Evolutionary conservation across 1,139 yeast species (phyloP).

Genomic region (Kodamaea derodonti): DNA sequence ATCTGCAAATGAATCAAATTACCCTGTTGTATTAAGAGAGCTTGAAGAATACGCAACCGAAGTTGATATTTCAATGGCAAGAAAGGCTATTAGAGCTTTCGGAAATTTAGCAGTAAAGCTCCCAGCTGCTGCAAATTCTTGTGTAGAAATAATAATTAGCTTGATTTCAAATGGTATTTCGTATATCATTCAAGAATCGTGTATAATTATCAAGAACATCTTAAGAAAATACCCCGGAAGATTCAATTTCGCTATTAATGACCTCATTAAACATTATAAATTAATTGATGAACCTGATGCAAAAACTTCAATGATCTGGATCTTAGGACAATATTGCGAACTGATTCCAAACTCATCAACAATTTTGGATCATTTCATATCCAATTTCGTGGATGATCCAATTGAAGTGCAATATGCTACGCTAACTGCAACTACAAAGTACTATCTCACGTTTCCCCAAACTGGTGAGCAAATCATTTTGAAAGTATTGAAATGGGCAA

Average conservation of each 20-base stretch:
- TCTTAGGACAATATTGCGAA: conserved; percentile 68
- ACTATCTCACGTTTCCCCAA: conserved; percentile 56
- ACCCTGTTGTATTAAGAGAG: conserved; percentile 64
- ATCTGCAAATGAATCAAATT: conserved; percentile 64
- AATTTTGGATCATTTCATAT: conserved; percentile 44
- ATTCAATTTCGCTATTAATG: conserved; percentile 36
- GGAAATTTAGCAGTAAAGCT: conserved; percentile 85
- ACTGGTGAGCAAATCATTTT: conserved; percentile 57
- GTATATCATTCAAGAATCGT: conserved; percentile 76
- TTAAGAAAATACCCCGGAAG: conserved; percentile 66
- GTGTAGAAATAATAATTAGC: conserved; percentile 61
- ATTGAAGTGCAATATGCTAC: conserved; percentile 71
- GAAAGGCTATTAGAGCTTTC: conserved; percentile 84
- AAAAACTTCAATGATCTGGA: conserved; percentile 78
- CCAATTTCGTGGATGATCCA: conserved; percentile 55
- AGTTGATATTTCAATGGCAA: conserved; percentile 78
- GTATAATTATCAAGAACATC: conserved; percentile 72
- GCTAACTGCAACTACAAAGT: conserved; percentile 71
- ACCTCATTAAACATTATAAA: conserved; percentile 41
- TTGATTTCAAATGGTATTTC: conserved; percentile 65
- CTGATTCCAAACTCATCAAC: conserved; percentile 44
- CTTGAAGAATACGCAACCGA: conserved; percentile 84
- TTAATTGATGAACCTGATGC: conserved; percentile 74
- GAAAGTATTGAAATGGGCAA: conserved; percentile 60
- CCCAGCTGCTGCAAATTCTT: conserved; percentile 49